These are phyloP conservation scores for Fusarium odoratissimum DNA, from an alignment of 2,329 filamentous ascomycete genomes.

Conservation along the genomic window DNA sequence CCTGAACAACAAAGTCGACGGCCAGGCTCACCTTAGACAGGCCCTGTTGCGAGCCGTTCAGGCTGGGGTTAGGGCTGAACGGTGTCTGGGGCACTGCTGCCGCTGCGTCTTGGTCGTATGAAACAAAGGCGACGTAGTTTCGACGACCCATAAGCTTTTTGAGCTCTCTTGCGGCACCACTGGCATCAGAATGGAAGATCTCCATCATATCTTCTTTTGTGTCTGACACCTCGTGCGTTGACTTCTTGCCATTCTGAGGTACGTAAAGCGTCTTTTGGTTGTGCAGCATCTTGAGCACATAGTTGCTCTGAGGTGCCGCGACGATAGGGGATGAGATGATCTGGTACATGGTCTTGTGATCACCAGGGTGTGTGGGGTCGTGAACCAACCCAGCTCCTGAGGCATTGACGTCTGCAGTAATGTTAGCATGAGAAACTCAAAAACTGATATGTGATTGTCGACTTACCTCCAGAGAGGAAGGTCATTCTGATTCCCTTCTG, in stretches of 20 bases:
- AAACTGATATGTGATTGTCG: not conserved
- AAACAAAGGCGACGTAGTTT: constrained; percentile 94
- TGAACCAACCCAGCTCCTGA: constrained; percentile 94
- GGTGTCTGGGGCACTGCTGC: constrained; percentile 50
- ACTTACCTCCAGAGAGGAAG: constrained; percentile 86
- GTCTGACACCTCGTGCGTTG: constrained; percentile 80
- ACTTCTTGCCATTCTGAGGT: constrained; percentile 84
- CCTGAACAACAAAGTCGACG: constrained; percentile 97
- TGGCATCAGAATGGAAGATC: constrained; percentile 95
- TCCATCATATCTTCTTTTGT: constrained; percentile 99
- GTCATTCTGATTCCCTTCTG: constrained; percentile 97
- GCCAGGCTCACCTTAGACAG: constrained; percentile 82
- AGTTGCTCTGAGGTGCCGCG: constrained; percentile 84
- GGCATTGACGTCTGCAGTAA: constrained; percentile 77
- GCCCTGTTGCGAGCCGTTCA: constrained; percentile 54
- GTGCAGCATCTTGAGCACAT: constrained; percentile 94
- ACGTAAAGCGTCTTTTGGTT: constrained; percentile 93
- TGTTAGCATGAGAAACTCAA: constrained; percentile 36
- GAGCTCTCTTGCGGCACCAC: constrained; percentile 82
- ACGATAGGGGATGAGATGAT: constrained; percentile 94
- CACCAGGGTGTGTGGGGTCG: constrained; percentile 88
- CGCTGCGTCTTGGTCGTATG: constrained; percentile 88
- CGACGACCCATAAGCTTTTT: constrained; percentile 93
- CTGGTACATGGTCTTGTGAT: constrained; percentile 99
- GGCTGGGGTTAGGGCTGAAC: constrained; percentile 54